Evolutionary conservation across 805 yeast species (phyloP), one percentile per base, ranked within the genome.

Genomic region (Teunomyces stri): DNA sequence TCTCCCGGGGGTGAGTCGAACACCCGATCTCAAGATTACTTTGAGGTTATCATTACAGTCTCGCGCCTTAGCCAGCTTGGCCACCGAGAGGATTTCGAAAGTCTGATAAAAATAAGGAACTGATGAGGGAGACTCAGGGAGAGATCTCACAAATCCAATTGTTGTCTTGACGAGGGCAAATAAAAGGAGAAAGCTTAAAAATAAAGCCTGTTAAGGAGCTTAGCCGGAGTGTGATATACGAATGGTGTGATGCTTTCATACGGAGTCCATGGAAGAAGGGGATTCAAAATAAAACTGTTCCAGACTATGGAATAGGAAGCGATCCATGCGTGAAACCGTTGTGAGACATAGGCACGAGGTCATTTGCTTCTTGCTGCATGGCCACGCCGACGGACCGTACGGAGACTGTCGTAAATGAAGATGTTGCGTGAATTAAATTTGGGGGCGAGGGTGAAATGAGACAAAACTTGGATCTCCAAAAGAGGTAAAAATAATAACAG

Each of bases 61-160:
- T 67, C 72, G 71, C 74, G 74, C 75, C 74, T 69, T 70, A 69
- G 69, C 75, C 75, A 69, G 72, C 75, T 70, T 69, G 74, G 75
- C 75, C 74, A 70, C 74, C 74, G 62, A 60, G 75, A 68, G 73
- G 44, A 39, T 42, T 52, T 52, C 44, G 48, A 25, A 16, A 22
- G 16, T 3, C 3, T 7, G 18, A 22, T 31, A 2, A 31, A 13
- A 31, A 31, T 13, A 21, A 21, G 25, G 25, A 6, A 21, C 7
- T 6, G 7, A 21, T 21, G 25, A 5, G 7, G 4, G 25, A 21
- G 25, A 21, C 25, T 5, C 7, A 1, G 7, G 5, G 7, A 6
- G 1, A 6, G 4, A 5, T 21, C 2, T 18, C 20, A 18, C 25
- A 6, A 21, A 21, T 3, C 25, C 5, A 6, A 21, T 21, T 21